Percentiles rank a stretch among this genome's conserved stretches.
These are phyloP conservation scores for Sclerotinia subarctica DNA, from an alignment of 2,329 filamentous ascomycete species.

Conservation along the genomic window DNA sequence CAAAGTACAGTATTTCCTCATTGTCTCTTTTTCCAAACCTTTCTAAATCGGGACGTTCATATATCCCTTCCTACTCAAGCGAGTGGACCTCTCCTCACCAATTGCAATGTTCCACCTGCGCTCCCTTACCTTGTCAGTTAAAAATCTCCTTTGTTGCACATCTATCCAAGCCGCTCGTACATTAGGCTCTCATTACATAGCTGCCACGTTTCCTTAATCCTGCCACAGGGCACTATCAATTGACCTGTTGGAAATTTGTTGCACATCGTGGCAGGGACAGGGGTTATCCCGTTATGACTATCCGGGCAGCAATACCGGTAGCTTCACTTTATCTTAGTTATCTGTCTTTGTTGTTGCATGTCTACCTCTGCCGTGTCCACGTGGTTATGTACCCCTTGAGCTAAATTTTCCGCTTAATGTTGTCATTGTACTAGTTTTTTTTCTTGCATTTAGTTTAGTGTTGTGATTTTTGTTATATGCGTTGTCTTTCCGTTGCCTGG, in stretches of 20 bases:
- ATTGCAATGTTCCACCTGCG: neutral
- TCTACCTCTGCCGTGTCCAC: conserved; percentile 9
- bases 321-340: neutral
- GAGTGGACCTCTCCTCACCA: neutral
- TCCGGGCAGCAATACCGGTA: neutral
- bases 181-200: neutral
- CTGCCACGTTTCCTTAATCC: neutral
- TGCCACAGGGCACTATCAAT: neutral
- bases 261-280: conserved; percentile 14
- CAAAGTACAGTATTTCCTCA: neutral
- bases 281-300: neutral
- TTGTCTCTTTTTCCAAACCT: neutral
- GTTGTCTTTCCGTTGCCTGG: neutral
- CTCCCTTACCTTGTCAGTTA: neutral
- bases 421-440: neutral
- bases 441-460: conserved; percentile 3
- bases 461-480: neutral
- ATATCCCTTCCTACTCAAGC: conserved; percentile 4
- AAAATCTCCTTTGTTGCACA: conserved; percentile 9
- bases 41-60: neutral
- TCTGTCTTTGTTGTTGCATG: neutral
- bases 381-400: neutral
- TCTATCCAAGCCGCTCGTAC: conserved; percentile 14
- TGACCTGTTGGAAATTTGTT: conserved; percentile 6
- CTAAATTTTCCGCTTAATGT: neutral